phyloP scores from a whole-genome alignment of 1,284 basidiomycete genomes.

The Ustilago nuda region DNA sequence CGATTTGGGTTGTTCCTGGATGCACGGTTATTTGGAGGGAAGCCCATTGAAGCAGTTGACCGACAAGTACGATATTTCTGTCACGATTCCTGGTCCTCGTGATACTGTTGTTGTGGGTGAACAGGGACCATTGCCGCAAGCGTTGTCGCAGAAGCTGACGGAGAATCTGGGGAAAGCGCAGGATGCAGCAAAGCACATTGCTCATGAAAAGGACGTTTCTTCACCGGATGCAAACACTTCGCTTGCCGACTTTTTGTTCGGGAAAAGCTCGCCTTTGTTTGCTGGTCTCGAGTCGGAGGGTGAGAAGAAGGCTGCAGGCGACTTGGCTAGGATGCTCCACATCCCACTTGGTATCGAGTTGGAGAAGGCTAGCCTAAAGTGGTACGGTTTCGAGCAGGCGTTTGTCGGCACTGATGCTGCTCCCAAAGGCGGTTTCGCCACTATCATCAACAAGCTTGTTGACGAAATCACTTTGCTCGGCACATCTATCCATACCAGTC shows the following conservation, averaged over 20 bases:
- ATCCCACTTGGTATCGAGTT: constrained; percentile 71
- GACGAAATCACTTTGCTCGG: constrained; percentile 67
- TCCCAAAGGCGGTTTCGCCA: constrained; percentile 72
- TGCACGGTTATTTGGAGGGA: constrained; percentile 72
- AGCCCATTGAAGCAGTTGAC: constrained; percentile 71
- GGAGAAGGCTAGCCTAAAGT: constrained; percentile 66
- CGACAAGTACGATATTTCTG: constrained; percentile 68
- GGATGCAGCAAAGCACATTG: constrained; percentile 33
- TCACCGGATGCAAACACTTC: constrained; percentile 45
- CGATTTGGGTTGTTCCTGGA: constrained; percentile 71
- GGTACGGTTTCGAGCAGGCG: constrained; percentile 68
- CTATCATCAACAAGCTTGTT: constrained; percentile 69
- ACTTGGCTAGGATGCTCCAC: constrained; percentile 71
- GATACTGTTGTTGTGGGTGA: constrained; percentile 50
- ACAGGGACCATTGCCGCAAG: constrained; percentile 36
- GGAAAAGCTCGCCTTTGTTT: constrained; percentile 62
- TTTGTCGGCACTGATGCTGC: constrained; percentile 72
- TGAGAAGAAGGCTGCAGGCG: constrained; percentile 74
- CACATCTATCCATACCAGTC: constrained; percentile 69
- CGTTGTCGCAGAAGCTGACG: constrained; percentile 38
- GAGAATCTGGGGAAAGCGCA: constrained; percentile 51
- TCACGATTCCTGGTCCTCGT: constrained; percentile 40
- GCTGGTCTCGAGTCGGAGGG: constrained; percentile 71
- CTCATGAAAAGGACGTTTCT: constrained; percentile 48
- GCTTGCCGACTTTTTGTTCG: constrained; percentile 69